Base-by-base conservation (phyloP, 164 flowering plant species). In the Akebia trifoliata region DNA sequence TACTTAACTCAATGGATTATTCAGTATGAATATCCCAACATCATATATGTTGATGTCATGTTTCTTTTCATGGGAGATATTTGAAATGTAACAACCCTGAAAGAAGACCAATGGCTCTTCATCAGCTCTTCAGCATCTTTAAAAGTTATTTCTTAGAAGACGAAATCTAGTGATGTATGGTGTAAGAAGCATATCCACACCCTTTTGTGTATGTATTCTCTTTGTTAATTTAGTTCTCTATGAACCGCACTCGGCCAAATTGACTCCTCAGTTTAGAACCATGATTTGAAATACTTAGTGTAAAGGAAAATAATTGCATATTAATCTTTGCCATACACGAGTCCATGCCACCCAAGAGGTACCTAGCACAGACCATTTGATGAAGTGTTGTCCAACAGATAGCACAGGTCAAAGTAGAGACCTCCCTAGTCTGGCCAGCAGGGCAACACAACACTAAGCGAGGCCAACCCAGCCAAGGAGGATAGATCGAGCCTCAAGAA, bases 51-150 rank as follows among this genome's bases (percentile, higher is more conserved):
- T 63, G 30, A 66, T 30, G 8, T 58, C 53, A 18, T 24, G 12
- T 21, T 15, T 9, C 10, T 62, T 31, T 43, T 18, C 25, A 5
- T 61, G 28, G 14, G 72, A 91, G 98, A 81, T 91, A 52, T 71
- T 79, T 60, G 81, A 65, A 18, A 69, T 60, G 50, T 51, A 32
- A 46, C 72, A 64, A 51, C 76, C 67, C 14, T 45, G 20, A 21
- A 84, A 72, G 75, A 86, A 75, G 64, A 18, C 4, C 10, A 70
- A 53, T 60, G 66, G 70, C 43, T 56, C 74, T 24, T 61, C 68
- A 25, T 70, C 80, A 57, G 74, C 88, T 54, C 69, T 86, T 48
- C 78, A 75, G 61, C 71, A 68, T 10, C 86, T 91, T 44, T 85
- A 79, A 60, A 76, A 70, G 30, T 35, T 80, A 46, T 86, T 67